Percentiles rank a stretch among this genome's conserved stretches.
These are phyloP conservation scores for Lyophyllum semitale DNA, from an alignment of 768 basidiomycete species.

Conservation along the genomic window DNA sequence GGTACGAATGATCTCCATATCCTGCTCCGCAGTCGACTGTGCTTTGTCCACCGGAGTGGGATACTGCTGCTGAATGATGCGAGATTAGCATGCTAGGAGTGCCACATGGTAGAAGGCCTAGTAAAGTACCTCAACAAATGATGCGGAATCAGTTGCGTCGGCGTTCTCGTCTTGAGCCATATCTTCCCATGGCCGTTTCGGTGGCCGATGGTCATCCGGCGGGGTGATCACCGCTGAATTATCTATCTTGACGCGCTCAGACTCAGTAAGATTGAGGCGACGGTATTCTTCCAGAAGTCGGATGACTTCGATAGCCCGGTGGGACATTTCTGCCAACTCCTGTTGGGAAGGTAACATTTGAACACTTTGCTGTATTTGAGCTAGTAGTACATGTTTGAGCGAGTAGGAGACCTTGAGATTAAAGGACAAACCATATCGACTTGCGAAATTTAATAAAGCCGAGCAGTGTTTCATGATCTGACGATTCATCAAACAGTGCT, in stretches of 20 bases:
- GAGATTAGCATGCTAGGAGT: neutral
- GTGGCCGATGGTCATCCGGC: constrained; percentile 58
- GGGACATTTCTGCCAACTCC: constrained; percentile 72
- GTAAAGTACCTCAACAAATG: constrained; percentile 38
- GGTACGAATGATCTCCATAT: constrained; percentile 83
- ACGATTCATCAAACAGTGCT: constrained; percentile 9
- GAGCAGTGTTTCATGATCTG: constrained; percentile 68
- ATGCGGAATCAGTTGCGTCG: constrained; percentile 21
- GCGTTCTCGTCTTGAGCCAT: constrained; percentile 49
- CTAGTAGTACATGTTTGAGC: constrained; percentile 24
- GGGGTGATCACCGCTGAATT: constrained; percentile 29
- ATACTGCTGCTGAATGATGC: constrained; percentile 23
- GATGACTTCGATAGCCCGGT: constrained; percentile 65
- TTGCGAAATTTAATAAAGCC: constrained; percentile 64
- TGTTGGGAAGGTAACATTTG: constrained; percentile 52
- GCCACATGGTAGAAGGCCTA: neutral
- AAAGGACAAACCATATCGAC: constrained; percentile 57
- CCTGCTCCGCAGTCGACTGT: constrained; percentile 73
- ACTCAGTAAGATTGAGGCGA: constrained; percentile 40
- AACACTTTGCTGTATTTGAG: constrained; percentile 44
- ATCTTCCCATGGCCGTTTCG: constrained; percentile 83
- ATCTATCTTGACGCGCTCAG: constrained; percentile 33
- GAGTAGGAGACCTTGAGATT: constrained; percentile 1
- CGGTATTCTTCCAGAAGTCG: constrained; percentile 65
- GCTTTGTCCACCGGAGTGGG: constrained; percentile 35